Conservation (phyloP, 2,329 filamentous ascomycete species). For the Lomentospora prolificans region DNA sequence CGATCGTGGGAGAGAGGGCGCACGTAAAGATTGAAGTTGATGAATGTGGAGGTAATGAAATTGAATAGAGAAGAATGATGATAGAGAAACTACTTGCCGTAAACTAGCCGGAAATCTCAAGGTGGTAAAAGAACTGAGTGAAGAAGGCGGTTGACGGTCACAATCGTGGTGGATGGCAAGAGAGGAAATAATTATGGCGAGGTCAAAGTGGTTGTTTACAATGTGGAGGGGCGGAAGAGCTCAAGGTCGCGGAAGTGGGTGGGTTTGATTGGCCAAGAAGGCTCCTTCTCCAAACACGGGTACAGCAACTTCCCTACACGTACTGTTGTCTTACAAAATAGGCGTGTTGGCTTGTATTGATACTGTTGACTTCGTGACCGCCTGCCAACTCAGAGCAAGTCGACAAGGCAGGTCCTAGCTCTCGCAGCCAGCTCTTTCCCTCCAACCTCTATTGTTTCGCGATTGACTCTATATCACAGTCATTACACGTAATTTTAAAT, state of each 20-base stretch:
- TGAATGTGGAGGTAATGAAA: background rate
- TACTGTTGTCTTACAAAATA: background rate
- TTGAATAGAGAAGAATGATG: background rate
- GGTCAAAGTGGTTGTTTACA: background rate
- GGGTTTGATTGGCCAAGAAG: background rate
- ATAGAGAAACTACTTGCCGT: no score
- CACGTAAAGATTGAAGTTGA: no score
- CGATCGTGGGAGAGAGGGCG: no score
- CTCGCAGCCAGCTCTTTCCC: no score
- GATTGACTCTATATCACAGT: no score
- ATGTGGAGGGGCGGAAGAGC: background rate
- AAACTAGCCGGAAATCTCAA: no score
- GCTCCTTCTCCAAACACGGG: background rate
- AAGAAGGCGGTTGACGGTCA: no score
- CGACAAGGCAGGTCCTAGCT: no score
- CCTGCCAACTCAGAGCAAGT: background rate
- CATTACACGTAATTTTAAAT: no score
- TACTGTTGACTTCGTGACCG: background rate
- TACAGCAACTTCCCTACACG: background rate
- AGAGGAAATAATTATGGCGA: background rate
- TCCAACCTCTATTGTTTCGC: no score
- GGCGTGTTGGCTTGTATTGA: background rate
- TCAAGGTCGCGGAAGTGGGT: background rate
- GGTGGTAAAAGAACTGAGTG: no score
- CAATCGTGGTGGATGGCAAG: background rate